Conservation (phyloP, 768 basidiomycete genomes). For the Rhodotorula toruloides region DNA sequence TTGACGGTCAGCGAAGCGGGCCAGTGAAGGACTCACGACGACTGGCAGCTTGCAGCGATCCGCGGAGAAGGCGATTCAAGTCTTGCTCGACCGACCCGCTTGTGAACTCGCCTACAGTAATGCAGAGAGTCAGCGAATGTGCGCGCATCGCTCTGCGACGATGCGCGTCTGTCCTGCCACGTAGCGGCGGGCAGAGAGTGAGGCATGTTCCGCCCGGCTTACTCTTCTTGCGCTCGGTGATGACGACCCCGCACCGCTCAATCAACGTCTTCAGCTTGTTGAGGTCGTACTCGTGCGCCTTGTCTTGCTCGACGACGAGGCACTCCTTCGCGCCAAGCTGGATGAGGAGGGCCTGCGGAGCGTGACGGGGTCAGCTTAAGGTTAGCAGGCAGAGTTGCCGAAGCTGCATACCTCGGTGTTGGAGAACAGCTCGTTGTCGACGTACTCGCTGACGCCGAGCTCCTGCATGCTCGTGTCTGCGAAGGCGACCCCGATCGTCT, state of each 20-base stretch:
- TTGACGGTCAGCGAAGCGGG: not conserved
- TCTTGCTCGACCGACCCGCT: conserved; percentile 75
- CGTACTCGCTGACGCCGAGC: conserved; percentile 83
- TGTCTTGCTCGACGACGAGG: conserved; percentile 56
- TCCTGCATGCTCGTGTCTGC: conserved; percentile 80
- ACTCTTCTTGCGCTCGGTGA: conserved; percentile 87
- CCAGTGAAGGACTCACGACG: conserved; percentile 42
- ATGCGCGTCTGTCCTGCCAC: no score
- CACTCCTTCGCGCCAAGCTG: conserved; percentile 98
- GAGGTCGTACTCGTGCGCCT: conserved; percentile 65
- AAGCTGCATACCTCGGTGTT: conserved; percentile 83
- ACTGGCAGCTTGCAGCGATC: conserved; percentile 50
- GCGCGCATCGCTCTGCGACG: not conserved
- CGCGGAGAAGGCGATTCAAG: conserved; percentile 62
- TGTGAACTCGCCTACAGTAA: conserved; percentile 68
- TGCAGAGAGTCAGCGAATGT: not conserved
- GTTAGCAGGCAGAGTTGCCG: not conserved
- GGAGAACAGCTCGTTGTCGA: conserved; percentile 90
- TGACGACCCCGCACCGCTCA: conserved; percentile 82
- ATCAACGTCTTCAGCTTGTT: conserved; percentile 67
- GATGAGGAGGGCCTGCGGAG: conserved; percentile 74
- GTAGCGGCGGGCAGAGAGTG: not conserved
- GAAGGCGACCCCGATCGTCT: conserved; percentile 78
- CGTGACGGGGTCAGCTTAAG: not conserved
- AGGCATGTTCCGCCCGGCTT: conserved; percentile 44